Evolutionary conservation across 1,284 basidiomycete species (phyloP).

Genomic region (Entoloma clypeatum): DNA sequence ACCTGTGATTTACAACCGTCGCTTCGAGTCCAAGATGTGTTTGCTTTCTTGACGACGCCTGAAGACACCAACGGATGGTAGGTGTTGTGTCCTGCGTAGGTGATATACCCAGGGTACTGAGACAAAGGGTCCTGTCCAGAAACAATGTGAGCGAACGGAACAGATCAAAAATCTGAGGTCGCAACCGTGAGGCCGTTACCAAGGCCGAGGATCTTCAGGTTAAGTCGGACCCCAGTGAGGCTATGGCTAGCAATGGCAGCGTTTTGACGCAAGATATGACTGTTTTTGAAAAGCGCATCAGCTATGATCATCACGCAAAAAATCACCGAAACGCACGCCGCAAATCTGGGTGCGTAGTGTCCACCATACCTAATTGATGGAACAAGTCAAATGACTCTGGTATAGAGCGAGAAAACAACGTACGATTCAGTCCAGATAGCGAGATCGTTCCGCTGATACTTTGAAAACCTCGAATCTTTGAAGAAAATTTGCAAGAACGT

Average conservation of each 20-base stretch:
- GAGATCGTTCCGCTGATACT: constrained; percentile 46
- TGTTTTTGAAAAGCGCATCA: constrained; percentile 16
- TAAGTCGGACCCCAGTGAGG: constrained; percentile 46
- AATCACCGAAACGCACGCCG: constrained; percentile 36
- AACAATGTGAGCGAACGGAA: constrained; percentile 8
- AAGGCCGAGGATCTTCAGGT: constrained; percentile 59
- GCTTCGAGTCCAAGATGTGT: constrained; percentile 40
- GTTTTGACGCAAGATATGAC: constrained; percentile 60
- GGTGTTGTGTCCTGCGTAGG: constrained; percentile 51
- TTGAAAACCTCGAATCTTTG: constrained; percentile 51
- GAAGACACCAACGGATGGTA: constrained; percentile 50
- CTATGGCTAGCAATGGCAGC: constrained; percentile 48
- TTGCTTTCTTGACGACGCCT: constrained; percentile 38
- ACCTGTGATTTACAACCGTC: constrained; percentile 50
- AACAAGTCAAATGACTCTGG: constrained; percentile 2
- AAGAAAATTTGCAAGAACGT: constrained; percentile 67
- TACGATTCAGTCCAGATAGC: constrained; percentile 64
- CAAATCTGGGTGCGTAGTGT: constrained; percentile 63
- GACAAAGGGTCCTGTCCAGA: constrained; percentile 47
- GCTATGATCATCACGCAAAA: not conserved
- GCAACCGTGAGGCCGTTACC: constrained; percentile 66
- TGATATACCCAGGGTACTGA: constrained; percentile 56
- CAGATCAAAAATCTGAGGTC: constrained; percentile 17
- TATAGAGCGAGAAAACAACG: constrained; percentile 11
- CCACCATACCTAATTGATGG: constrained; percentile 46